Evolutionary conservation across 2,329 filamentous ascomycete genomes (phyloP), one percentile per base, ranked within the genome.

Genomic region (Tolypocladium endophyticum): DNA sequence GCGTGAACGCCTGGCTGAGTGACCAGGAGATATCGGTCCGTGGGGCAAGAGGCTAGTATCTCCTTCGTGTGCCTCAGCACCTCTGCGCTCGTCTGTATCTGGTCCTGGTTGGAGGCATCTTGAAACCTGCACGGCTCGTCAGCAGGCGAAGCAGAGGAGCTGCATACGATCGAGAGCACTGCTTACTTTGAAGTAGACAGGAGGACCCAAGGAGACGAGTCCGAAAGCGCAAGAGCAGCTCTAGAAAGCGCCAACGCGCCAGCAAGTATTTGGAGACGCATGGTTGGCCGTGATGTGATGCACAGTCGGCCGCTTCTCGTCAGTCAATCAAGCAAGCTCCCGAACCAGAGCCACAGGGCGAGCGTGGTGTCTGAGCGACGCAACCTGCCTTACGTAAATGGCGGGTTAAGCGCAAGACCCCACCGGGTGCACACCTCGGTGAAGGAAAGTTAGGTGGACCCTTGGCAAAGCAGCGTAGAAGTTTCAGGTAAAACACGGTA

Each of bases 121-220:
- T 71, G 59, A 66, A 80, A 71, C 58, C 71, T 74, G 56, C 25
- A 11, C 18, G 47, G 45, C 55, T 30, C 52, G 58, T 63, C 50
- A 63, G 59, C 56, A 45, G 25, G n/a, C 30, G 30, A 38, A 54
- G 41, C 38, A 55, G 57, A 41, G 53, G 35, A 54, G 60, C 55
- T 30, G 55, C 53, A 41, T 58, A 57, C 60, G 58, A 55, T 57
- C 23, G 30, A 56, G 56, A 52, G 59, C 61, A 59, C 62, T 58
- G 70, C 87, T 69, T 87, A 96, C 92, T 87, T 79, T 63, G 88
- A 83, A 54, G 88, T 93, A 38, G 93, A 97, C 73, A 95, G 87
- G 65, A 97, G 77, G 71, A 96, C 83, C 74, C 96, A 94, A 23
- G 94, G 93, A 59, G 90, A 92, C 2, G 92, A 91, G 74, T 96